Evolutionary conservation across 768 basidiomycete species (phyloP).

Genomic region (Panus rudis): DNA sequence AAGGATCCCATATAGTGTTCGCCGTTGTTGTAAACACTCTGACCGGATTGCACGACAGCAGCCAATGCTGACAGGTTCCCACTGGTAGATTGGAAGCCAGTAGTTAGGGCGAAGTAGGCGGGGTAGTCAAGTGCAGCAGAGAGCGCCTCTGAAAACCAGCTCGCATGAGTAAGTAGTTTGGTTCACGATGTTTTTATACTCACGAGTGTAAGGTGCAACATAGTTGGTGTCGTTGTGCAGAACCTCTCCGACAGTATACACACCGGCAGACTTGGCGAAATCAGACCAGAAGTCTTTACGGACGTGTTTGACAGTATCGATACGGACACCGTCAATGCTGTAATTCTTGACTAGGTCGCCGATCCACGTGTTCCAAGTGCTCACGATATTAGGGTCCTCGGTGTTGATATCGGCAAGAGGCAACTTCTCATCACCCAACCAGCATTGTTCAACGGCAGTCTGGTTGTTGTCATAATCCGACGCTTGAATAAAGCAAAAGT

Average conservation of each 20-base stretch:
- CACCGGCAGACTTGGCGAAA: conserved; percentile 40
- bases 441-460: conserved; percentile 48
- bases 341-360: conserved; percentile 39
- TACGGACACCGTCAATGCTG: conserved; percentile 45
- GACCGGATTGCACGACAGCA: conserved; percentile 22
- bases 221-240: conserved; percentile 34
- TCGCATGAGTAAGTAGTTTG: background rate
- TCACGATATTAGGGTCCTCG: conserved; percentile 37
- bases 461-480: conserved; percentile 34
- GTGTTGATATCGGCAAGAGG: conserved; percentile 57
- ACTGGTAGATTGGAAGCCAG: conserved; percentile 31
- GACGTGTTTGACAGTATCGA: conserved; percentile 57
- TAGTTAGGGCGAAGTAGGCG: conserved; percentile 35
- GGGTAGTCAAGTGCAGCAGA: conserved; percentile 45
- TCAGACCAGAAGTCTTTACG: conserved; percentile 46
- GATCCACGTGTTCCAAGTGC: conserved; percentile 42
- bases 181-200: conserved; percentile 7
- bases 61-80: conserved; percentile 29
- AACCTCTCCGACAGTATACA: conserved; percentile 54
- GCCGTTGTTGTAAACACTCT: conserved; percentile 33
- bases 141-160: conserved; percentile 28
- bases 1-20: conserved; percentile 38
- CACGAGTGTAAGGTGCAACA: conserved; percentile 34
- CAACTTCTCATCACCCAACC: conserved; percentile 48
- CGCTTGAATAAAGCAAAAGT: conserved; percentile 29